Base-by-base conservation (phyloP, 2,329 filamentous ascomycete species). In the Arachnomyces sp. region DNA sequence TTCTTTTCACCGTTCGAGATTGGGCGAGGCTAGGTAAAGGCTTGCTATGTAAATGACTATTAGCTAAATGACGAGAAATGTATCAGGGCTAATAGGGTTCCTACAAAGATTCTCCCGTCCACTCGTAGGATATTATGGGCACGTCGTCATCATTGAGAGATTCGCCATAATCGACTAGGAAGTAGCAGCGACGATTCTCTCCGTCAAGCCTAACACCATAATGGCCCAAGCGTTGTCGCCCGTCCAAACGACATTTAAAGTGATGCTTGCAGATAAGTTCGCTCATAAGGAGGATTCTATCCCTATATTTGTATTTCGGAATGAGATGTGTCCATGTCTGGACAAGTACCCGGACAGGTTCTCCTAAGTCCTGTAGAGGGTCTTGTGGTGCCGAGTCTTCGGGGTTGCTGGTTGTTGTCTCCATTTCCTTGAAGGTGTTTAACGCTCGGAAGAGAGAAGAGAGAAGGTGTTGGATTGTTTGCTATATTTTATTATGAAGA, bases 81-180 rank as follows among this genome's bases (percentile, higher is more conserved):
- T 16, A 33, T 31, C n/a, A 39, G 25, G 12, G 28, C 25, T 7
- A 12, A n/a, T 12, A 34, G 13, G 16, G 33, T 9, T 7, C 28
- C 33, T 32, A 39, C 36, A 39, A 16, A 34, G 28, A 32, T 28
- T 39, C 28, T 33, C 36, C 36, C 7, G 36, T 39, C 36, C 36
- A 39, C 15, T 39, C 36, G 18, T 39, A 39, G 15, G 15, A 39
- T 11, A 33, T n/a, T 12, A 39, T 16, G 12, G 18, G 36, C n/a
- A 39, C 36, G 15, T 39, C 36, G 16, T 39, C 21, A 25, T 39
- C 36, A 28, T 39, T 39, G 13, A 28, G 33, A 39, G 36, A 39
- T 33, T 39, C 7, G n/a, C 36, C 36, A 7, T 9, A 11, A 39
- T 39, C 36, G 11, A 39, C n/a, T 8, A 39, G 36, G 16, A 39